Base-by-base conservation (phyloP, 192 early-diverging fungal genomes). In the Podila clonocystis region DNA sequence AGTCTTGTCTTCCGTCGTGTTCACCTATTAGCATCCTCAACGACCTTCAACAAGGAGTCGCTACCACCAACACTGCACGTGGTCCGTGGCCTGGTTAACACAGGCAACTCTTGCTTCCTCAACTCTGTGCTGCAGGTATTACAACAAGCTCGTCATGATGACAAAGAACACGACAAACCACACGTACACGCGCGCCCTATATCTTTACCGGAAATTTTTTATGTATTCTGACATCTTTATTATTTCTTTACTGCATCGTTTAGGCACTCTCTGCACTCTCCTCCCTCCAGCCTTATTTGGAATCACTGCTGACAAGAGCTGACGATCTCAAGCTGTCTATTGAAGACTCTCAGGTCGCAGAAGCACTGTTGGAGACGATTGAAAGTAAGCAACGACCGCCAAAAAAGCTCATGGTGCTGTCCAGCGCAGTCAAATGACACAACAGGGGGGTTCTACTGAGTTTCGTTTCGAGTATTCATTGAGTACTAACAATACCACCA, bases 71-170 rank as follows among this genome's bases (percentile, higher is more conserved):
- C 70, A 52, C 55, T 59, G 22, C 72, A 55, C 33, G 41, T 70
- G 55, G 85, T 94, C 52, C 86, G 88, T 69, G 96, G 96, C 3
- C 86, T 97, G 55, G 87, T 93, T 64, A 98, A 98, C 62, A 90
- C 91, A 26, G 96, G 96, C 58, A 98, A 98, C 77, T 93, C 95
- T 58, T 98, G 96, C 82, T 98, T 96, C 72, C 88, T 98, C 82
- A 98, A 98, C 85, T 93, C 93, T 20, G 93, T 95, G 8, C 65
- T 98, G 31, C 96, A 98, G 89, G 96, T 88, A 84, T 65, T 19
- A 62, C 50, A 78, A 58, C 28, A 50, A 50, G 63, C 50, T 68
- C 49, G 41, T 66, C 20, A 24, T 29, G 17, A 31, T 62, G 58
- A 9, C 41, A 19, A 31, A 38, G 29, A 34, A 8, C 12, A 28